A percentile compares a stretch with the other conserved stretches of the same genome.
phyloP scores from a whole-genome alignment of 495 filamentous ascomycete species.

The Neurospora sp. region DNA sequence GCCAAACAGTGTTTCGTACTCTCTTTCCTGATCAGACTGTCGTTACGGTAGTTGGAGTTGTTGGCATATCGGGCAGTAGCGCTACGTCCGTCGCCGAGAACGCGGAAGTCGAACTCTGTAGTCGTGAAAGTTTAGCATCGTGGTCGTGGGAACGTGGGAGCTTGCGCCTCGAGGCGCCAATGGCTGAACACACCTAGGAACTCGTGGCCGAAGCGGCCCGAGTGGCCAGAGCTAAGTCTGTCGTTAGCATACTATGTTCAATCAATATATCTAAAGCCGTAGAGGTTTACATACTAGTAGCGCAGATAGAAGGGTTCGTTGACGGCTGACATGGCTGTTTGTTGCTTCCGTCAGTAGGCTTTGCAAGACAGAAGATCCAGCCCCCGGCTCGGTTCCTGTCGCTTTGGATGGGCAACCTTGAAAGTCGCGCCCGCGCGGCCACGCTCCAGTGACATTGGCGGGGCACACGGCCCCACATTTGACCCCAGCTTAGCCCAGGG shows the following conservation, averaged over 20 bases:
- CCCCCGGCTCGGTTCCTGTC: neutral
- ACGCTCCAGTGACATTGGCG: slow-evolving; percentile 10
- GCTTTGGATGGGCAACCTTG: slow-evolving; percentile 10
- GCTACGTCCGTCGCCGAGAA: slow-evolving; percentile 86
- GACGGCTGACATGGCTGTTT: slow-evolving; percentile 22
- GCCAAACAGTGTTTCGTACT: slow-evolving; percentile 50
- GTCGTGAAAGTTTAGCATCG: slow-evolving; percentile 4
- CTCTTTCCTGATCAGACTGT: slow-evolving; percentile 98
- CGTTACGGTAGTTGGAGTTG: slow-evolving; percentile 99
- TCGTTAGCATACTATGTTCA: slow-evolving; percentile 11
- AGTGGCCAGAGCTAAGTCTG: slow-evolving; percentile 78
- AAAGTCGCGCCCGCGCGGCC: slow-evolving; percentile 1
- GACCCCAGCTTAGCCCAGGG: neutral
- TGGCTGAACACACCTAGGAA: slow-evolving; percentile 64
- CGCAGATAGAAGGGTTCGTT: slow-evolving; percentile 86
- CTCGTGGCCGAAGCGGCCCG: slow-evolving; percentile 95
- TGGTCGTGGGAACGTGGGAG: neutral
- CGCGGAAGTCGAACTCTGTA: slow-evolving; percentile 92
- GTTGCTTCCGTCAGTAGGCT: neutral
- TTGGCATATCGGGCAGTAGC: slow-evolving; percentile 96
- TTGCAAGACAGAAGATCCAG: neutral
- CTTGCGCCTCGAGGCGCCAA: neutral
- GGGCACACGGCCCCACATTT: slow-evolving; percentile 11
- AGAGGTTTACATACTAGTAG: slow-evolving; percentile 68
- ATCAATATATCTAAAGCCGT: neutral